Evolutionary conservation across 78 protist species (phyloP).

Genomic region (Dictyostelium capitatum): DNA sequence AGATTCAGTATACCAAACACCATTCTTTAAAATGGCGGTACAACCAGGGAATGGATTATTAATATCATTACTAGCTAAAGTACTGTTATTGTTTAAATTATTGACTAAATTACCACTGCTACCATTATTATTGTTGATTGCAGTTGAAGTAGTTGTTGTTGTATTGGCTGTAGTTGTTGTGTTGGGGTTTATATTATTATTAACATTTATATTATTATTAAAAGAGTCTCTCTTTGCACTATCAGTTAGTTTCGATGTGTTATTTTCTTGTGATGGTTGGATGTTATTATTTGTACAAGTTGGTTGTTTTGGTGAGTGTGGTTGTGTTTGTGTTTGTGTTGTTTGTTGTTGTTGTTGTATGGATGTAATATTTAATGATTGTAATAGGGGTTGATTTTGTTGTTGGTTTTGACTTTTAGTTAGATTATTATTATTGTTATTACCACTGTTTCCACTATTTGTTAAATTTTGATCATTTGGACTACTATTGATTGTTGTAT

Average conservation of each 20-base stretch:
- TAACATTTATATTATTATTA: not conserved
- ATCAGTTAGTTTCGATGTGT: not conserved
- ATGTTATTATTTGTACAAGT: not conserved
- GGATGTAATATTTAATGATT: not conserved
- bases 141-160: not conserved
- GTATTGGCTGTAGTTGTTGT: not conserved
- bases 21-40: slow-evolving; percentile 51
- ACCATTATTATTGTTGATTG: not conserved
- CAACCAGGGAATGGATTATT: slow-evolving; percentile 69
- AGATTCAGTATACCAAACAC: slow-evolving; percentile 79
- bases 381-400: slow-evolving; percentile 26
- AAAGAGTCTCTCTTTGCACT: not conserved
- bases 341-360: not conserved
- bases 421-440: not conserved
- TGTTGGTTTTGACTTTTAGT: slow-evolving; percentile 1
- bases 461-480: not conserved
- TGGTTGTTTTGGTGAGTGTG: not conserved
- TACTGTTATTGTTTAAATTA: not conserved
- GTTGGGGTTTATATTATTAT: not conserved
- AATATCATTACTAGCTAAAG: slow-evolving; percentile 21
- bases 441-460: not conserved
- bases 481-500: not conserved
- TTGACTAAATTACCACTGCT: not conserved
- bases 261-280: slow-evolving; percentile 4
- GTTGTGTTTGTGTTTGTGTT: not conserved